Base-by-base conservation (phyloP, 2,329 filamentous ascomycete species). In the Pseudocercospora vitis region DNA sequence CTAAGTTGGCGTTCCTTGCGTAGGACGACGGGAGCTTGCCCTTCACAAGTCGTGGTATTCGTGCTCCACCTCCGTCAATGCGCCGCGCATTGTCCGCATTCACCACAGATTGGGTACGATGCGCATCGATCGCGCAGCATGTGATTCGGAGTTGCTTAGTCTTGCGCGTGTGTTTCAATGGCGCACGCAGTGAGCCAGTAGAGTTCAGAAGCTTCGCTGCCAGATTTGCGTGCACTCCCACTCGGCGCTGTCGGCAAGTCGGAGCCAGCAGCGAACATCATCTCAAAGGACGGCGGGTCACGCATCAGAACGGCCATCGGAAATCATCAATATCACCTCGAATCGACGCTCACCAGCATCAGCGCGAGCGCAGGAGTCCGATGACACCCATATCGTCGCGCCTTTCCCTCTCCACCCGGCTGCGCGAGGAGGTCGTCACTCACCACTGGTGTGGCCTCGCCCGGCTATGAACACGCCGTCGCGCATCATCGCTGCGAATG, bases 401-500 rank as follows among this genome's bases (percentile, higher is more conserved):
- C 32, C 19, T 48, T 32, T 32, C 48, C 51, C 31, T 11, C 24
- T 18, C 19, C 14, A 26, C 26, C 23, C 23, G 23, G 42, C 42
- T 45, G 42, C 23, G 26, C 23, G 26, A 31, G 42, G 24, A 45
- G 23, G 42, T 18, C 12, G 42, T 29, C n/a, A 11, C 12, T 45
- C 42, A 45, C 26, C 42, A 14, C 24, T 35, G 11, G 42, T 45
- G 42, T 24, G 24, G 24, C 23, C 24, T 11, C 42, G 42, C 48
- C 57, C 52, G 52, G 57, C 52, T 48, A 52, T 35, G 40, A 39
- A 40, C n/a, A 31, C 42, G 14, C 42, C 42, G 18, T 28, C 42
- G 23, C 42, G 42, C 39, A 14, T 37, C 56, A 53, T 48, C 57
- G 57, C 56, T 42, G 54, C 52, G 42, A 65, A 65, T 59, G 62